Evolutionary conservation across 768 basidiomycete genomes (phyloP).

Genomic region (Tulasnella sp.): DNA sequence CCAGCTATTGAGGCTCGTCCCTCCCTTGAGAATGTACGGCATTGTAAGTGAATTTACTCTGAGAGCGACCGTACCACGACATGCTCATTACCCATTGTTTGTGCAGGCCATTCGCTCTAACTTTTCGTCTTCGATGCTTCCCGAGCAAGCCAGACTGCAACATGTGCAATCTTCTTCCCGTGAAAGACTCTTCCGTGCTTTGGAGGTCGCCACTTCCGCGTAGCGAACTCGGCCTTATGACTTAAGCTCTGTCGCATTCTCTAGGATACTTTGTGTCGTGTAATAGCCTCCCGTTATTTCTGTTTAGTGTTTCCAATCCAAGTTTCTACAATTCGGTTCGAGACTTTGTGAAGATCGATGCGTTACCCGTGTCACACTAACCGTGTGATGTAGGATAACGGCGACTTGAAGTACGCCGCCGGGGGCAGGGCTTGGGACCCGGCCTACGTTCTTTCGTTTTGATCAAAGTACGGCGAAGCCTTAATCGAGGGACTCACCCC

Average conservation of each 20-base stretch:
- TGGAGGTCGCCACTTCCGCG: not conserved
- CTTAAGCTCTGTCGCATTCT: not conserved
- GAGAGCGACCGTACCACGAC: not conserved
- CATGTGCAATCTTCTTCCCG: conserved; percentile 55
- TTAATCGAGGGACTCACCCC: too few relatives aligned
- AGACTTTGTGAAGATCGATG: too few relatives aligned
- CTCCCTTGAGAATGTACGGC: conserved; percentile 46
- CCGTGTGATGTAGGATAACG: too few relatives aligned
- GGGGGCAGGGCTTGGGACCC: too few relatives aligned
- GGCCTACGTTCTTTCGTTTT: too few relatives aligned
- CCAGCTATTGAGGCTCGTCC: conserved; percentile 45
- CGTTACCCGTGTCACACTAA: too few relatives aligned
- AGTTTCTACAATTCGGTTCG: not conserved
- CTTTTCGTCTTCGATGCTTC: conserved; percentile 35
- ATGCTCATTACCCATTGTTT: not conserved
- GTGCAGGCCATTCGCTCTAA: conserved; percentile 23
- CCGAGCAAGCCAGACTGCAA: conserved; percentile 47
- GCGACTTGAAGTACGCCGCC: too few relatives aligned
- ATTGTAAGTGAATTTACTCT: conserved; percentile 40
- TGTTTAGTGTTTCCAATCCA: not conserved
- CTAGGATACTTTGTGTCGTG: not conserved
- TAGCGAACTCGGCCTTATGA: not conserved
- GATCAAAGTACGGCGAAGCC: too few relatives aligned
- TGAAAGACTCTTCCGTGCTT: conserved; percentile 41
- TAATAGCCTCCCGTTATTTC: not conserved